Base-by-base conservation (phyloP, 768 basidiomycete genomes). In the Auricularia auricula-judae region DNA sequence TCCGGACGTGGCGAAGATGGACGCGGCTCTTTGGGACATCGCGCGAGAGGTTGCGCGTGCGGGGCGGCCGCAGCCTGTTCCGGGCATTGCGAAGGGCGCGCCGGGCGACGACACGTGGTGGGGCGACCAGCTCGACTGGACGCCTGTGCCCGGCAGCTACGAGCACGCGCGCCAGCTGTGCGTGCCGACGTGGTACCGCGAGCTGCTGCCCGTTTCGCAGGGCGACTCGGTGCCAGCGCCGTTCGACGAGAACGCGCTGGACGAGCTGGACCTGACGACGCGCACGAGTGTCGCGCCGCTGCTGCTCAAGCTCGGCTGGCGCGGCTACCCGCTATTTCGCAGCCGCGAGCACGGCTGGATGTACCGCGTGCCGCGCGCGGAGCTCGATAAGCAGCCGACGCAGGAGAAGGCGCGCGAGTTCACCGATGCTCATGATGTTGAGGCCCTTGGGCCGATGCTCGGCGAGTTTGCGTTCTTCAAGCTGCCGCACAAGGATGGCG, bases 401-500 rank as follows among this genome's bases (percentile, higher is more conserved):
- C 33, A 35, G 34, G 36, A 39, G 12, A 71, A 68, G 18, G 76
- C 82, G 0, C 76, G 90, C 34, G 71, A 71, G 12, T 91, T 94
- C 74, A 79, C 82, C 56, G 82, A 89, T 54, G 82, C 80, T 0
- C 92, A 95, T 69, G 56, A 59, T 29, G 34, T 59, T 3, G 78
- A 81, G 29, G 65, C 71, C 1, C 77, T 94, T 8, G 75, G 79
- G 53, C 82, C 87, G 63, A 74, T 78, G 58, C 61, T 70, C 73
- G 3, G 73, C 79, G 12, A 81, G 2, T 88, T 78, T 71, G 64
- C 78, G 1, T 99, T 93, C 75, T 91, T 91, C 80, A 94, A 97
- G 74, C 80, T 99, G 0, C 97, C 97, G 0, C 97, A 99, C 75
- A 93, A 94, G 73, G 93, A 96, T 68, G 96, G 96, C 2, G 94